Base-by-base conservation (phyloP, 2,329 filamentous ascomycete genomes). In the Diaporthe humulicola region DNA sequence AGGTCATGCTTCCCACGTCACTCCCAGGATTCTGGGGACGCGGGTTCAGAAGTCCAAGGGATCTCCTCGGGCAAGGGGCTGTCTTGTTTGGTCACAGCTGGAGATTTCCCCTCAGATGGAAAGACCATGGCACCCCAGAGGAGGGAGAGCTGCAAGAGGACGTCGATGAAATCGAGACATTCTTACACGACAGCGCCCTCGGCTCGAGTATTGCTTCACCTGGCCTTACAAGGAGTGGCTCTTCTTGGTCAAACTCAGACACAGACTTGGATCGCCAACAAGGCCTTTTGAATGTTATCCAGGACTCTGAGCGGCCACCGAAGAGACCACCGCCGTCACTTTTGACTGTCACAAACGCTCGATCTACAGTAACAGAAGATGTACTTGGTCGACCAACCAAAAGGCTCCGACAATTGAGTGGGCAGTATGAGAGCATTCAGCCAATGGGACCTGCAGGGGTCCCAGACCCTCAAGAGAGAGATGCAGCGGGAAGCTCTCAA, bases 1-100 rank as follows among this genome's bases (percentile, higher is more conserved):
- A 73, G 28, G 58, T 73, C 30, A 17, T 73, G 25, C 38, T 69
- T 22, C 64, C 38, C 4, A 4, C 15, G 2, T 19, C 28, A 19
- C 10, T 36, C 33, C 61, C 48, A 2, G 14, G 67, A 33, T 52
- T 72, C 2, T 75, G 64, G 67, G 52, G 48, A 1, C 22, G 61
- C 19, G 42, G 57, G 5, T 58, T 75, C 22, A 73, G 14, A 25
- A 75, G 74, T n/a, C 76, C 76, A 6, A 1, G 25, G 7, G 30
- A 69, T 25, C 56, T 56, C 40, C 48, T 72, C 22, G n/a, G 56
- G 4, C 54, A 42, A 17, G 77, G 77, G 5, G 77, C 75, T 4
- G 33, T 77, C 14, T 57, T 78, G 22, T 78, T 78, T 71, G 76
- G 76, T 9, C 74, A 78, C 48, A 77, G 73, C 48, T 56, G 67